A percentile compares a stretch with the other conserved stretches of the same genome.
These are phyloP conservation scores for Lachnellula hyalina DNA, from an alignment of 2,329 filamentous ascomycete genomes.

Conservation along the genomic window DNA sequence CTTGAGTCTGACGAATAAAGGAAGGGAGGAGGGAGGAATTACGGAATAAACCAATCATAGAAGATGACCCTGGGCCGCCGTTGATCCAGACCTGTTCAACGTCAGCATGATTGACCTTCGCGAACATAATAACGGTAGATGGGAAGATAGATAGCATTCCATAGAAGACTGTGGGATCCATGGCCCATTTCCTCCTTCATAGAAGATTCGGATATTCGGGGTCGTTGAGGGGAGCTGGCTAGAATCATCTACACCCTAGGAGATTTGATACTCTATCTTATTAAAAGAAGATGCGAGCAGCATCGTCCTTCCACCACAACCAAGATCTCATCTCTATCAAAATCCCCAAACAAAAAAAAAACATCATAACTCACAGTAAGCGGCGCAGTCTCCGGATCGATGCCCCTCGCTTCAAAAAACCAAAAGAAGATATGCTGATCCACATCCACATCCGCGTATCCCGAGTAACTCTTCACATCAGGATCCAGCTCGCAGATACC, in stretches of 20 bases:
- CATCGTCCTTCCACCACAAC: no score
- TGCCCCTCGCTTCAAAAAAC: slow-evolving; percentile 42
- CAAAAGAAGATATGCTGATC: slow-evolving; percentile 40
- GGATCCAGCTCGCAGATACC: slow-evolving; percentile 42
- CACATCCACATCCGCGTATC: slow-evolving; percentile 38
- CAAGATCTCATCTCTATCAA: no score
- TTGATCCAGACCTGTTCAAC: slow-evolving; percentile 53
- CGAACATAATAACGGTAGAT: no score
- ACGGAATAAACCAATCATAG: slow-evolving; percentile 56
- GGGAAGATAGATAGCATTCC: neutral
- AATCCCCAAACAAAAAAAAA: neutral
- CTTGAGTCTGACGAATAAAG: no score
- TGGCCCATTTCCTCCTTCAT: no score
- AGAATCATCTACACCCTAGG: neutral
- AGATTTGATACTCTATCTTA: neutral
- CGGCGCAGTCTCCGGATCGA: slow-evolving; percentile 41
- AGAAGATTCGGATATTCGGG: no score
- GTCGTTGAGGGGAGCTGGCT: no score
- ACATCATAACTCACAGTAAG: slow-evolving; percentile 37
- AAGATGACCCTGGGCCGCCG: slow-evolving; percentile 59
- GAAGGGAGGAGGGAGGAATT: no score
- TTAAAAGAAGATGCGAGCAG: neutral
- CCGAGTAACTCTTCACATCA: slow-evolving; percentile 38
- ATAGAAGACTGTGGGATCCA: no score
- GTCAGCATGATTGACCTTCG: neutral